Base-by-base conservation (phyloP, 2,329 filamentous ascomycete genomes). In the Monascus ruber region DNA sequence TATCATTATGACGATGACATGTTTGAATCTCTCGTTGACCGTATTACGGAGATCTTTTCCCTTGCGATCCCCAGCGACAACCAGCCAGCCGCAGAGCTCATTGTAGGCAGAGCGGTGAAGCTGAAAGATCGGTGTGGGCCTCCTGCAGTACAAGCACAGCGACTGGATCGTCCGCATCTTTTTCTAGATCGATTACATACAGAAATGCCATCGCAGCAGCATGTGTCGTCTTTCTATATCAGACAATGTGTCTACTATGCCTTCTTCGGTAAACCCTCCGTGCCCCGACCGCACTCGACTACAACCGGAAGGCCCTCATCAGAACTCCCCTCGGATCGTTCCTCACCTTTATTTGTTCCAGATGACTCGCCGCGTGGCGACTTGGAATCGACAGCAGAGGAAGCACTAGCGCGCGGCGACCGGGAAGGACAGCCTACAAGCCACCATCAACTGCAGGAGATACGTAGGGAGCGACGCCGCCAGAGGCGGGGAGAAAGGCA, bases 181-280 rank as follows among this genome's bases (percentile, higher is more conserved):
- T 53, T 53, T 31, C 33, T 53, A n/a, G 38, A 53, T 27, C 24
- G 43, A 37, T 36, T 53, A 24, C 36, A 53, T 42, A 26, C 34
- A 37, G 34, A 40, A 26, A 7, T 43, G 5, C 25, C 25, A 39
- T 24, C 31, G 1, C 34, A 17, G 17, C 17, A 33, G 10, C 44
- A 47, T 31, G 42, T 45, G n/a, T 45, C 45, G 24, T 44, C 46
- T 2, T 33, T 46, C 28, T 47, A 44, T 11, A 41, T 53, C 32
- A 49, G 49, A 42, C 36, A 41, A 33, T 48, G 39, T 35, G 36
- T 53, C 31, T 53, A 51, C 38, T 49, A 47, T 36, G 42, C 42
- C 24, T 53, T 53, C 41, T 50, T 53, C 35, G 41, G 41, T 28
- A 47, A 46, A 39, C 24, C 17, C 17, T 17, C 46, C 8, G 6